These are phyloP conservation scores for Clitopilus passeckerianus DNA, from an alignment of 768 basidiomycete genomes.

Conservation along the genomic window DNA sequence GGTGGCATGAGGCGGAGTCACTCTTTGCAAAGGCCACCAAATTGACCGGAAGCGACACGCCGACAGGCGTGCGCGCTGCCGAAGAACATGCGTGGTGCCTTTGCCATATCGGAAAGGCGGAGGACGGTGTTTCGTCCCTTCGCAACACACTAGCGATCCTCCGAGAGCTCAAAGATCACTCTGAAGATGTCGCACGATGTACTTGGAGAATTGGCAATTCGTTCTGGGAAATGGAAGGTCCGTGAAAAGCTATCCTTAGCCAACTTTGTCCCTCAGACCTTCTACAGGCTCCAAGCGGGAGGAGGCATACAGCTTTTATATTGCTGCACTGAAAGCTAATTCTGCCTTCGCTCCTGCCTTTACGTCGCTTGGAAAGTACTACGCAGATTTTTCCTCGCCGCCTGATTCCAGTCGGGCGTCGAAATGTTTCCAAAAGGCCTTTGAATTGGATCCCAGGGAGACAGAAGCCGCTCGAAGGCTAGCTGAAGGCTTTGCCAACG, in stretches of 20 bases:
- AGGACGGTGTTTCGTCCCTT: conserved; percentile 43
- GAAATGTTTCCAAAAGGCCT: conserved; percentile 97
- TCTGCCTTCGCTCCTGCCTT: conserved; percentile 85
- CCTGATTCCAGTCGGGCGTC: conserved; percentile 82
- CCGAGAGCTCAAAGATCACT: conserved; percentile 38
- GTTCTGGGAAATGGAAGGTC: conserved; percentile 70
- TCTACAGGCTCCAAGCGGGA: conserved; percentile 20
- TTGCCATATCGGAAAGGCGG: conserved; percentile 44
- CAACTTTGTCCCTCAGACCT: not conserved
- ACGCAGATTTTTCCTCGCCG: conserved; percentile 63
- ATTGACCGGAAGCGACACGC: conserved; percentile 33
- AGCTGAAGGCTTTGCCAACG: conserved; percentile 87
- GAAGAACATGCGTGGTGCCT: conserved; percentile 89
- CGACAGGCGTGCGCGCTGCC: conserved; percentile 53
- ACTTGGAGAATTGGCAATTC: conserved; percentile 83
- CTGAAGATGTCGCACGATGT: conserved; percentile 67
- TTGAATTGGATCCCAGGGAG: conserved; percentile 91
- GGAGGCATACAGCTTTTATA: conserved; percentile 75
- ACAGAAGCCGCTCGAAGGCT: conserved; percentile 78
- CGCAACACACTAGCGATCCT: conserved; percentile 41
- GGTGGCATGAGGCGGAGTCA: conserved; percentile 64
- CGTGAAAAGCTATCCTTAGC: conserved; percentile 11
- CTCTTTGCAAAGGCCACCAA: conserved; percentile 57
- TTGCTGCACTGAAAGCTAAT: conserved; percentile 70
- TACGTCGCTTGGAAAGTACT: conserved; percentile 90